Percentiles rank a stretch among this genome's conserved stretches.
These are phyloP conservation scores for Chrysosporium queenslandicum DNA, from an alignment of 2,329 filamentous ascomycete species.

Conservation along the genomic window DNA sequence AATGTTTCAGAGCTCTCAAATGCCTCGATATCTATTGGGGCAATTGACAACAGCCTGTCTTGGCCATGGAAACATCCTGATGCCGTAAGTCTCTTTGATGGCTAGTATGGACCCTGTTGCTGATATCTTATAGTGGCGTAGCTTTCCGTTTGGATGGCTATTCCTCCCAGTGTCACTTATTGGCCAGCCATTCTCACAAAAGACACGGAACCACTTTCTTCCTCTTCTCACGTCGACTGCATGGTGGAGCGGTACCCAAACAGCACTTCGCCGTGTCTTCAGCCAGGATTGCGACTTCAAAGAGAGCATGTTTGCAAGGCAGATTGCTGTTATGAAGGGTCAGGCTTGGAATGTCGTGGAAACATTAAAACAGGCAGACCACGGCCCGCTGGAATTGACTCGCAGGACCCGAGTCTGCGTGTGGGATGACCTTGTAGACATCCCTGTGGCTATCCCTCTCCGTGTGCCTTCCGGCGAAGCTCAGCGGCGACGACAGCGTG, in stretches of 20 bases:
- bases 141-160: slow-evolving; percentile 97
- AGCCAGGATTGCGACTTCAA: slow-evolving; percentile 91
- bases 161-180: slow-evolving; percentile 95
- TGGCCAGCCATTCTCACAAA: slow-evolving; percentile 88
- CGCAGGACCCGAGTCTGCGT: slow-evolving; percentile 84
- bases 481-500: slow-evolving; percentile 52
- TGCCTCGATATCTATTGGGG: slow-evolving; percentile 66
- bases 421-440: slow-evolving; percentile 95
- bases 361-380: slow-evolving; percentile 82
- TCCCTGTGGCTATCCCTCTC: slow-evolving; percentile 88
- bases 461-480: slow-evolving; percentile 75
- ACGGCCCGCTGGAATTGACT: slow-evolving; percentile 87
- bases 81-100: slow-evolving; percentile 48
- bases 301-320: slow-evolving; percentile 96
- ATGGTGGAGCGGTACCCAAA: slow-evolving; percentile 94
- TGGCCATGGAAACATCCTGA: slow-evolving; percentile 99
- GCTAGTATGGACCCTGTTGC: background rate
- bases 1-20: slow-evolving; percentile 35
- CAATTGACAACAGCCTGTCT: slow-evolving; percentile 94
- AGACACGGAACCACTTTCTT: slow-evolving; percentile 89
- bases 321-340: slow-evolving; percentile 98
- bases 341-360: slow-evolving; percentile 99
- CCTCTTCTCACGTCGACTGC: slow-evolving; percentile 85
- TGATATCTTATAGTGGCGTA: slow-evolving; percentile 48
- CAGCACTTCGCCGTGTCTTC: slow-evolving; percentile 76